Percentiles rank a stretch among this genome's conserved stretches.
Evolutionary conservation across 2,329 filamentous ascomycete genomes (phyloP).

Genomic region (Diplodia scrobiculata): DNA sequence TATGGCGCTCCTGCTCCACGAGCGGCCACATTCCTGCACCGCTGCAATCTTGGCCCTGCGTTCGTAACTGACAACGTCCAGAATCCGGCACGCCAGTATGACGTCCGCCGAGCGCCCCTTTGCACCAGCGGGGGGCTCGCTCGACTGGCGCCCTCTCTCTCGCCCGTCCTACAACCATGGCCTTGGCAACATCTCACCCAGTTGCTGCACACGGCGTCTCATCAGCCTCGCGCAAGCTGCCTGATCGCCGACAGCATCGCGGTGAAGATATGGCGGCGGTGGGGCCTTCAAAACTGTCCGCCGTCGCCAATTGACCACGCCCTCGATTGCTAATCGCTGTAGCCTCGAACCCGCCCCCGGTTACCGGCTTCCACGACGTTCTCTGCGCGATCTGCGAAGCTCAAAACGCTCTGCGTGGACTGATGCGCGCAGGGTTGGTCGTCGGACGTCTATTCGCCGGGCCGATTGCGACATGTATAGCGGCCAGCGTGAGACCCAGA

Average conservation of each 20-base stretch:
- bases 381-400: conserved; percentile 4
- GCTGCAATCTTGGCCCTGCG: neutral
- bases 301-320: neutral
- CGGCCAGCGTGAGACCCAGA: neutral
- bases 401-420: conserved; percentile 1
- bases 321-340: neutral
- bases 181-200: conserved; percentile 7
- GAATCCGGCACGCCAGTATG: neutral
- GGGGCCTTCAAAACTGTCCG: neutral
- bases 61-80: too few relatives aligned
- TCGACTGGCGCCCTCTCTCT: neutral
- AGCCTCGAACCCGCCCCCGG: neutral
- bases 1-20: neutral
- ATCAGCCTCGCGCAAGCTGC: neutral
- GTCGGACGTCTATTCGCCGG: too few relatives aligned
- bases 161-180: neutral
- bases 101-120: neutral
- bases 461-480: neutral
- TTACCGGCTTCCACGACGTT: neutral
- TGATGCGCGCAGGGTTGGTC: neutral
- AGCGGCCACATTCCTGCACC: neutral
- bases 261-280: neutral
- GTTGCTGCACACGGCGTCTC: neutral
- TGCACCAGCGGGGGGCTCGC: neutral
- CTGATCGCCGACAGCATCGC: conserved; percentile 1